Evolutionary conservation across 345 rosid genomes (phyloP).

Genomic region (Linum trigynum): DNA sequence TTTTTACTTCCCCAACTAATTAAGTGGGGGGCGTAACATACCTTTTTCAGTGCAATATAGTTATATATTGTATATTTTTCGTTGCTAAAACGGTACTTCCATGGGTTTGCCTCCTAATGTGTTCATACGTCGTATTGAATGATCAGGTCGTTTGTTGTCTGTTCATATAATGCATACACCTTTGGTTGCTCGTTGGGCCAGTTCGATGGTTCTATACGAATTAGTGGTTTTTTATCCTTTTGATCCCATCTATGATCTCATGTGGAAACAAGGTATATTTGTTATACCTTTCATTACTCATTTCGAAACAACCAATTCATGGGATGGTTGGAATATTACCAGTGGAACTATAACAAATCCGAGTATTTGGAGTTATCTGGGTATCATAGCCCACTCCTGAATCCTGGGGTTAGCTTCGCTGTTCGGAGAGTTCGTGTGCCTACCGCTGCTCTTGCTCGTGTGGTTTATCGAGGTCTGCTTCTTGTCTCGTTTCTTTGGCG

Average conservation of each 20-base stretch:
- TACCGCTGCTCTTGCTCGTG: too few relatives aligned
- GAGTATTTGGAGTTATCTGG: constrained; percentile 7
- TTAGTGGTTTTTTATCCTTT: background rate
- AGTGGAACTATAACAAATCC: constrained; percentile 6
- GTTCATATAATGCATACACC: constrained; percentile 1
- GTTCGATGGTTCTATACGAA: constrained; percentile 7
- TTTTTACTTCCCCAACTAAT: too few relatives aligned
- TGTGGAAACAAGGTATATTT: constrained; percentile 15
- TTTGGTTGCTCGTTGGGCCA: constrained; percentile 8
- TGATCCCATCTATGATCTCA: constrained; percentile 9
- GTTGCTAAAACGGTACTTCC: too few relatives aligned
- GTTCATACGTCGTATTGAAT: constrained; percentile 9
- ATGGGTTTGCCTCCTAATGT: background rate
- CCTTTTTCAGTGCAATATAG: too few relatives aligned
- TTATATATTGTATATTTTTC: too few relatives aligned
- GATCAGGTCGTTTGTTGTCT: constrained; percentile 2
- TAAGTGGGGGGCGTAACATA: too few relatives aligned
- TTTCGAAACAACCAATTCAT: constrained; percentile 13
- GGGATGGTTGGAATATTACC: constrained; percentile 3
- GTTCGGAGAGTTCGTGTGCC: too few relatives aligned
- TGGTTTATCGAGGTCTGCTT: too few relatives aligned
- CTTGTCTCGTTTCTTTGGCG: too few relatives aligned
- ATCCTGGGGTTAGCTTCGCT: too few relatives aligned
- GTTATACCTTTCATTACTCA: constrained; percentile 3
- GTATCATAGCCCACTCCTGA: too few relatives aligned